Conservation (phyloP, 2,329 filamentous ascomycete species). For the Stachybotrys chartarum region DNA sequence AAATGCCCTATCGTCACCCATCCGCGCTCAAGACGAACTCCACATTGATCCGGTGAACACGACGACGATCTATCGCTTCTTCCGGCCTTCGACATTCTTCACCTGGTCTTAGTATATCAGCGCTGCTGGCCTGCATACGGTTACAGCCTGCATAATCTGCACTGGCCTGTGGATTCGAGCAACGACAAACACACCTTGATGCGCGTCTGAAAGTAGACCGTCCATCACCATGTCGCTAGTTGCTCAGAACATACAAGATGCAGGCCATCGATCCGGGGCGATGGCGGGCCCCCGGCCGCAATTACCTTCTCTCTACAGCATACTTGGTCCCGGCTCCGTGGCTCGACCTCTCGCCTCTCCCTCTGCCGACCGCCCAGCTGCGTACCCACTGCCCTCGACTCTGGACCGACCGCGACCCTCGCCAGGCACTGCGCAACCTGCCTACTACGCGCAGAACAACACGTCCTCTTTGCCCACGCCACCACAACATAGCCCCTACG, state of each 20-base stretch:
- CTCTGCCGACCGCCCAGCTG: conserved; percentile 35
- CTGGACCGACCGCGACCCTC: conserved; percentile 26
- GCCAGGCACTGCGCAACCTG: conserved; percentile 31
- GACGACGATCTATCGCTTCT: not conserved
- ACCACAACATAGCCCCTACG: conserved; percentile 37
- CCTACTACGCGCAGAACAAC: conserved; percentile 38
- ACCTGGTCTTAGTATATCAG: no score
- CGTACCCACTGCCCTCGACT: conserved; percentile 32
- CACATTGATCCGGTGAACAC: not conserved
- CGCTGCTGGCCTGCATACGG: no score
- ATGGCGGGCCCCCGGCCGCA: conserved; percentile 32
- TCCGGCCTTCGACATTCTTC: not conserved
- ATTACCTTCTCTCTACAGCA: conserved; percentile 49
- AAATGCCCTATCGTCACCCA: not conserved
- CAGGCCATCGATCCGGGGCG: not conserved
- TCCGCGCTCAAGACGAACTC: not conserved
- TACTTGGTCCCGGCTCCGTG: conserved; percentile 43
- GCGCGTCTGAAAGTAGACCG: not conserved
- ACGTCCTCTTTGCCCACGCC: conserved; percentile 27
- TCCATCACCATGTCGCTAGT: not conserved
- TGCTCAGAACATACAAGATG: not conserved
- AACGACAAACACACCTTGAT: not conserved
- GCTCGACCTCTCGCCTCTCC: conserved; percentile 38
- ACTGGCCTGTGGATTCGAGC: not conserved
- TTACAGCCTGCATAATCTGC: not conserved